Percentiles rank a stretch among this genome's conserved stretches.
Evolutionary conservation across 2,329 filamentous ascomycete species (phyloP).

Genomic region (Kalmusia sp.): DNA sequence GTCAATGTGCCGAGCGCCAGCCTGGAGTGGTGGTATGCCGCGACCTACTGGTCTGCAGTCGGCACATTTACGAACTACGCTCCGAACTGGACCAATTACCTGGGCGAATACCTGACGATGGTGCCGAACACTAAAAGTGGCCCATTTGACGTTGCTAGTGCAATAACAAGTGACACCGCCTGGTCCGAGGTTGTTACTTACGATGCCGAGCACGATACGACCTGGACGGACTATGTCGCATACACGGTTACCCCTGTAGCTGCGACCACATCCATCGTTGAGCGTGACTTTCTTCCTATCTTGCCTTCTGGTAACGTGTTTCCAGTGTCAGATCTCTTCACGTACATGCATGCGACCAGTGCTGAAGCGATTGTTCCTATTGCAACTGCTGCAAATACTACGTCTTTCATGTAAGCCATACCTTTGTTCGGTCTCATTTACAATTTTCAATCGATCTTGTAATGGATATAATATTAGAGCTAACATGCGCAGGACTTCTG

Average conservation of each 20-base stretch:
- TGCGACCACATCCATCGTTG: constrained; percentile 36
- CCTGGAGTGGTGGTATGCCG: constrained; percentile 43
- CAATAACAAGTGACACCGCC: constrained; percentile 26
- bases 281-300: constrained; percentile 28
- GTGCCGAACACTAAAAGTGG: constrained; percentile 25
- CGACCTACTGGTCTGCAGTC: constrained; percentile 29
- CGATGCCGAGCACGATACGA: constrained; percentile 28
- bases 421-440: no score
- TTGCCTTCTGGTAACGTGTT: constrained; percentile 32
- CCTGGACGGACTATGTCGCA: constrained; percentile 25
- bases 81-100: constrained; percentile 24
- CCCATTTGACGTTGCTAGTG: constrained; percentile 32
- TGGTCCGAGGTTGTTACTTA: constrained; percentile 31
- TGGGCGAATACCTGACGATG: constrained; percentile 23
- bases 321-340: constrained; percentile 17
- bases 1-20: constrained; percentile 42
- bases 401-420: constrained; percentile 8
- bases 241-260: constrained; percentile 42
- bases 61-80: constrained; percentile 26
- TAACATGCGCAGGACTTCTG: constrained; percentile 32
- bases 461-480: not conserved
- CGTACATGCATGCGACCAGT: constrained; percentile 16
- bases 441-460: not conserved
- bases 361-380: constrained; percentile 27
- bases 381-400: constrained; percentile 29